Base-by-base conservation (phyloP, 768 basidiomycete species). In the Leccinum longicurvipes region DNA sequence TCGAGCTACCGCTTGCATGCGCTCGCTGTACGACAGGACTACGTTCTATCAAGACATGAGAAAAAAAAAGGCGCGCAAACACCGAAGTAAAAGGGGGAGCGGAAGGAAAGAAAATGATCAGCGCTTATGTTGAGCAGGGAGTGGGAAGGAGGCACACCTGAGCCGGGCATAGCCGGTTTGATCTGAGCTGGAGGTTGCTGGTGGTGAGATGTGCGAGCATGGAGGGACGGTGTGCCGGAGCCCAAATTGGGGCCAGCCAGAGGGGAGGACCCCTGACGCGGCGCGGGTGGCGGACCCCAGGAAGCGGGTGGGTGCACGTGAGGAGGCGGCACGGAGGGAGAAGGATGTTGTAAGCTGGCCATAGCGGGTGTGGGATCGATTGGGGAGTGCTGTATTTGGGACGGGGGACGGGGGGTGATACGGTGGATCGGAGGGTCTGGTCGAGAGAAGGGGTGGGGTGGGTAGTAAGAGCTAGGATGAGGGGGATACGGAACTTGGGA, bases 181-280 rank as follows among this genome's bases (percentile, higher is more conserved):
- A 68, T 64, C 47, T 63, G 67, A 34, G 63, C n/a, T 19, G 65
- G 60, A 47, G 57, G 58, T 21, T 61, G 68, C 54, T 70, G 67
- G 58, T 64, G 65, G 58, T 66, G 68, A 46, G 68, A 61, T 24
- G 60, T 51, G 56, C 69, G 64, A 46, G 60, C 24, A 59, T 70
- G 69, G 54, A 59, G 67, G 59, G 66, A 60, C 50, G 61, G 50
- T 51, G 59, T 39, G 12, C 51, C 39, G 10, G 50, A 52, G 0
- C 52, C 70, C 63, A 67, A 62, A 65, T 65, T 68, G 59, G 66
- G 64, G n/a, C 62, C 51, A 2, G 51, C 42, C 8, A 61, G 67
- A 51, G 64, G 58, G 45, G 68, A 67, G 70, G 69, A 70, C 69
- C 69, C 69, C 69, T 69, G 67, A 55, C 67, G 67, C 48, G 61